Evolutionary conservation across 768 basidiomycete genomes (phyloP).

Genomic region (Suillus occidentalis): DNA sequence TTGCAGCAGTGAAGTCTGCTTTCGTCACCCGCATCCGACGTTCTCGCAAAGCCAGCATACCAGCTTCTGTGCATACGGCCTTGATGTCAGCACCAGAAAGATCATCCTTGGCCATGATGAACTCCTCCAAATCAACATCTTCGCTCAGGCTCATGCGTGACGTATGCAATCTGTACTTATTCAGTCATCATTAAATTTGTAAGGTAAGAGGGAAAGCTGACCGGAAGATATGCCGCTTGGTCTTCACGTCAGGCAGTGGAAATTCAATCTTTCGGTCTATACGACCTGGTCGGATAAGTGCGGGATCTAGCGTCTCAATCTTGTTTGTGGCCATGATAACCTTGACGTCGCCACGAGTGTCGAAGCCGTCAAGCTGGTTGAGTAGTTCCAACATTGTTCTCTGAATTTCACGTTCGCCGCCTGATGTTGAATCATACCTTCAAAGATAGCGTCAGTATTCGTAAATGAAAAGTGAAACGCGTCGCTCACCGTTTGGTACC

Average conservation of each 20-base stretch:
- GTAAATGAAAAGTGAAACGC: neutral
- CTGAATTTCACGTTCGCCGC: conserved; percentile 98
- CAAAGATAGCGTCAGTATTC: conserved; percentile 9
- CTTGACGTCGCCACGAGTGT: conserved; percentile 98
- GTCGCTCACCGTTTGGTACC: conserved; percentile 88
- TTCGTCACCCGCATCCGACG: conserved; percentile 93
- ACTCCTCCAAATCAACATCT: conserved; percentile 95
- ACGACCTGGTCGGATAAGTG: conserved; percentile 96
- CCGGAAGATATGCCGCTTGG: conserved; percentile 98
- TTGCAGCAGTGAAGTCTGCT: conserved; percentile 83
- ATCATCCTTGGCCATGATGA: conserved; percentile 94
- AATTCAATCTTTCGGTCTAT: conserved; percentile 99
- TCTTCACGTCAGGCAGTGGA: conserved; percentile 96
- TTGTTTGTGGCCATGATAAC: conserved; percentile 99
- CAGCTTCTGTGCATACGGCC: conserved; percentile 99
- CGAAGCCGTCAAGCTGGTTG: conserved; percentile 99
- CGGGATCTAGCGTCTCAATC: conserved; percentile 96
- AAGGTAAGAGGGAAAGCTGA: conserved; percentile 29
- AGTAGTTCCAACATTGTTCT: conserved; percentile 98
- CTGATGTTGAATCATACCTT: conserved; percentile 97
- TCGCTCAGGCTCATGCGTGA: conserved; percentile 87
- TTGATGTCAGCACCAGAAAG: conserved; percentile 98
- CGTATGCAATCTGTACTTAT: conserved; percentile 70
- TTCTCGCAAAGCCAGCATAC: conserved; percentile 90
- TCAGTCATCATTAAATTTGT: conserved; percentile 10